These are phyloP conservation scores for Nakazawaea peltata DNA, from an alignment of 805 yeast species.

Conservation along the genomic window DNA sequence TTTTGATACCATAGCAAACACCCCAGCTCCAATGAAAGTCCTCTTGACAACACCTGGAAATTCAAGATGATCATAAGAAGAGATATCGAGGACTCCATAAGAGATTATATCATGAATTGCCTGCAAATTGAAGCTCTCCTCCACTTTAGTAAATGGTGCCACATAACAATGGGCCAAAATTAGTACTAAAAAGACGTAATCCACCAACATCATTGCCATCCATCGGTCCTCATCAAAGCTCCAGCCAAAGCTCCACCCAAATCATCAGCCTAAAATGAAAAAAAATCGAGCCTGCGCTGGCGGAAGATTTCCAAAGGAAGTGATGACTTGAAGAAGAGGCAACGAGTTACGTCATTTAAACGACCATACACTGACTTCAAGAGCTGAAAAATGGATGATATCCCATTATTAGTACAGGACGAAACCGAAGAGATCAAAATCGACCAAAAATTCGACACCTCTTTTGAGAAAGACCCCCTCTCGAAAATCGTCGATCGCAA, in stretches of 20 bases:
- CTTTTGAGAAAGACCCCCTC: slow-evolving; percentile 7
- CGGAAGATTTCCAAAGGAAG: too few species aligned
- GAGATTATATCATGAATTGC: slow-evolving; percentile 77
- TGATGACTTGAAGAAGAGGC: too few species aligned
- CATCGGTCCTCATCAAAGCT: not conserved
- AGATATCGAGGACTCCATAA: slow-evolving; percentile 43
- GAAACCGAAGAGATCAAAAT: not conserved
- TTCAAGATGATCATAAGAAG: slow-evolving; percentile 58
- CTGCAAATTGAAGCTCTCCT: slow-evolving; percentile 87
- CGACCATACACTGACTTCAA: too few species aligned
- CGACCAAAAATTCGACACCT: slow-evolving; percentile 1
- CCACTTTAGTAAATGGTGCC: slow-evolving; percentile 87
- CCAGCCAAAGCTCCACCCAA: too few species aligned
- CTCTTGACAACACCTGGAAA: slow-evolving; percentile 92
- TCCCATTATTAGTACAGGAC: slow-evolving; percentile 7
- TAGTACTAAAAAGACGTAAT: slow-evolving; percentile 22
- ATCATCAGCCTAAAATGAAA: too few species aligned
- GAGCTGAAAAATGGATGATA: slow-evolving; percentile 9
- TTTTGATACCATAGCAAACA: slow-evolving; percentile 39
- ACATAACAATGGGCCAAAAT: slow-evolving; percentile 41
- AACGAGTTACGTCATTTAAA: too few species aligned
- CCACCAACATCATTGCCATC: not conserved
- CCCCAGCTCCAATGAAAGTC: slow-evolving; percentile 66
- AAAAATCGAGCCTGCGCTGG: too few species aligned
- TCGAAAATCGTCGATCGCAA: slow-evolving; percentile 6